phyloP scores from a whole-genome alignment of 2,329 filamentous ascomycete species.

The Monosporascus sp. region DNA sequence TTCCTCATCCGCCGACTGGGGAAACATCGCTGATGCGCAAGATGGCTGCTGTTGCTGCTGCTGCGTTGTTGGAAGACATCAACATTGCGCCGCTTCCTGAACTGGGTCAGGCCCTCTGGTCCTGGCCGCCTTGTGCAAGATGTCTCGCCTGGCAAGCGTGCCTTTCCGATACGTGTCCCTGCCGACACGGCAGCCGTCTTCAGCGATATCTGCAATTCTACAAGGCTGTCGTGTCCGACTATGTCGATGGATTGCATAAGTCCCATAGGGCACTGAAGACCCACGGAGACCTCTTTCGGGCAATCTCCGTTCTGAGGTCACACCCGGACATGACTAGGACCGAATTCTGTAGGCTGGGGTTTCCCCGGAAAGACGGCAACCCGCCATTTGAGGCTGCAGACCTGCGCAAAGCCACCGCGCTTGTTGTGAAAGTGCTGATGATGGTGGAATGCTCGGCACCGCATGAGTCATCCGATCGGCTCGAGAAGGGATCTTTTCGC shows the following conservation, averaged over 20 bases:
- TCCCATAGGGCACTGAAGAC: constrained; percentile 1
- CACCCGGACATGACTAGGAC: constrained; percentile 2
- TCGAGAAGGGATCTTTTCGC: constrained; percentile 7
- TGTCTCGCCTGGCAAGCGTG: neutral
- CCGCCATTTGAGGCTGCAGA: neutral
- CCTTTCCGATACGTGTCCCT: neutral
- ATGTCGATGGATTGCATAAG: constrained; percentile 1
- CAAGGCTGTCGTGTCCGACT: constrained; percentile 3
- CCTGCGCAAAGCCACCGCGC: constrained; percentile 1
- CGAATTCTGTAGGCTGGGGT: constrained; percentile 1
- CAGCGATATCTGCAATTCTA: constrained; percentile 8
- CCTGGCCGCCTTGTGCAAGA: constrained; percentile 3
- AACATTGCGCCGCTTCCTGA: neutral
- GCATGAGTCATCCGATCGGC: constrained; percentile 7
- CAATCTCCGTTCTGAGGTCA: constrained; percentile 1
- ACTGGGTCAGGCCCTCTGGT: constrained; percentile 4
- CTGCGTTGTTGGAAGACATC: too few relatives aligned
- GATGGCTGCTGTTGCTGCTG: too few relatives aligned
- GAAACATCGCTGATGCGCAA: too few relatives aligned
- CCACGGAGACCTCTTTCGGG: constrained; percentile 6
- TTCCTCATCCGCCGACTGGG: too few relatives aligned
- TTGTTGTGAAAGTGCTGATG: constrained; percentile 8
- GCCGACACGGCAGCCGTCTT: neutral
- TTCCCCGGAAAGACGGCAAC: neutral
- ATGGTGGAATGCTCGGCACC: constrained; percentile 10